A percentile compares a stretch with the other conserved stretches of the same genome.
Conservation (phyloP, 352 stramenopile species). For the Peronospora tabacina region DNA sequence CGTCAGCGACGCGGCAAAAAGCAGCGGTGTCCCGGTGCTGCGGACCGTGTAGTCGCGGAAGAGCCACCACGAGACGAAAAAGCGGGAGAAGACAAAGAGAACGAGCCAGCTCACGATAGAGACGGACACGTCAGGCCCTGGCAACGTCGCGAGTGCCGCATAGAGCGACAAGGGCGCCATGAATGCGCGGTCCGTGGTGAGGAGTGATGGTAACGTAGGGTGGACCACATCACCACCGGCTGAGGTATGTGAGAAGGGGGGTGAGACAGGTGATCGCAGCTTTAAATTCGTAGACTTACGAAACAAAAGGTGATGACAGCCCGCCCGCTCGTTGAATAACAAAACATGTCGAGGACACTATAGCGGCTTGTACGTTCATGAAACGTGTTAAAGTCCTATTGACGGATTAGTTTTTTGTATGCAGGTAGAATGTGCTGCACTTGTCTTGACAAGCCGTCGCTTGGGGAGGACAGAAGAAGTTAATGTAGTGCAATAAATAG, state of each 20-base stretch:
- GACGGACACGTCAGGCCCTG: conserved; percentile 24
- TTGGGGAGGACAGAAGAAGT: background rate
- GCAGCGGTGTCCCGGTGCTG: conserved; percentile 38
- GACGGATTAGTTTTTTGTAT: conserved; percentile 10
- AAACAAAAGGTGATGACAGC: no score
- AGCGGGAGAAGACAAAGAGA: conserved; percentile 61
- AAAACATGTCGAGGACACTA: conserved; percentile 20
- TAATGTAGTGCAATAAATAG: background rate
- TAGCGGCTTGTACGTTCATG: no score
- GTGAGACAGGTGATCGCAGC: no score
- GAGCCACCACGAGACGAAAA: conserved; percentile 81
- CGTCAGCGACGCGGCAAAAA: conserved; percentile 69
- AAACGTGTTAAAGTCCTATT: no score
- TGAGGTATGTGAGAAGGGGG: no score
- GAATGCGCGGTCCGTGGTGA: no score
- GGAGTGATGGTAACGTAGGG: no score
- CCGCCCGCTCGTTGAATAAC: conserved; percentile 4
- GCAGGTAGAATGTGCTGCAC: no score
- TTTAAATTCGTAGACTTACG: no score
- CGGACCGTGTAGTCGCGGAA: conserved; percentile 82
- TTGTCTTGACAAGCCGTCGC: background rate
- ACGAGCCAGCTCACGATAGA: conserved; percentile 37
- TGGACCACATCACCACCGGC: no score
- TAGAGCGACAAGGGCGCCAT: conserved; percentile 5
- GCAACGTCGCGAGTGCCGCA: conserved; percentile 22